phyloP scores from a whole-genome alignment of 176 grass and related monocot species.

The Tillandsia leiboldiana region DNA sequence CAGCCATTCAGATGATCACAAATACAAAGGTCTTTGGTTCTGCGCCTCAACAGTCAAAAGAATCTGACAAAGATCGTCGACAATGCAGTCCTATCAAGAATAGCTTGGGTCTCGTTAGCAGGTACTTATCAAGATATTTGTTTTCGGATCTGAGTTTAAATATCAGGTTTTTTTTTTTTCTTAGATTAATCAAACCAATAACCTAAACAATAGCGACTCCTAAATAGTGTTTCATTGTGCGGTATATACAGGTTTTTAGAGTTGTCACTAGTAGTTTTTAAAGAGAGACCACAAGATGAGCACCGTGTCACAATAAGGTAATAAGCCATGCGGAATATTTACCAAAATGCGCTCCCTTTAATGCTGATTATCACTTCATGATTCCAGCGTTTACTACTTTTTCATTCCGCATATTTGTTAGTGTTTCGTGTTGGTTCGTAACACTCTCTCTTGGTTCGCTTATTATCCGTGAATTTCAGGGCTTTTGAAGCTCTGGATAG shows the following conservation, averaged over 20 bases:
- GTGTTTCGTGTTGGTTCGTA: not conserved
- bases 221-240: constrained; percentile 3
- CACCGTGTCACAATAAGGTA: constrained; percentile 37
- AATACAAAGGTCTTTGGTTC: constrained; percentile 16
- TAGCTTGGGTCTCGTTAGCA: constrained; percentile 41
- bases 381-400: not conserved
- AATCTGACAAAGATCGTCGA: constrained; percentile 13
- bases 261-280: constrained; percentile 26
- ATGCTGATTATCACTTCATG: not conserved
- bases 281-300: constrained; percentile 30
- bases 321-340: not conserved
- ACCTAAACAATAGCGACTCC: not conserved
- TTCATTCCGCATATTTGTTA: not conserved
- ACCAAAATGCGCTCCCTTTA: not conserved
- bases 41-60: constrained; percentile 17
- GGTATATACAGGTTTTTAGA: constrained; percentile 44
- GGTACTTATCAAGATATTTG: constrained; percentile 28
- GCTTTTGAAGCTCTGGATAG: constrained; percentile 29
- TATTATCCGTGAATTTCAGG: constrained; percentile 29
- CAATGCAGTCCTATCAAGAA: constrained; percentile 15
- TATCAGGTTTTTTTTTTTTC: constrained; percentile 1
- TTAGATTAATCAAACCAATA: not conserved
- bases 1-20: constrained; percentile 34
- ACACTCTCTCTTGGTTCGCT: constrained; percentile 13
- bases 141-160: not conserved